These are phyloP conservation scores for Artemisia annua DNA, from an alignment of 129 eudicot genomes.

Conservation along the genomic window DNA sequence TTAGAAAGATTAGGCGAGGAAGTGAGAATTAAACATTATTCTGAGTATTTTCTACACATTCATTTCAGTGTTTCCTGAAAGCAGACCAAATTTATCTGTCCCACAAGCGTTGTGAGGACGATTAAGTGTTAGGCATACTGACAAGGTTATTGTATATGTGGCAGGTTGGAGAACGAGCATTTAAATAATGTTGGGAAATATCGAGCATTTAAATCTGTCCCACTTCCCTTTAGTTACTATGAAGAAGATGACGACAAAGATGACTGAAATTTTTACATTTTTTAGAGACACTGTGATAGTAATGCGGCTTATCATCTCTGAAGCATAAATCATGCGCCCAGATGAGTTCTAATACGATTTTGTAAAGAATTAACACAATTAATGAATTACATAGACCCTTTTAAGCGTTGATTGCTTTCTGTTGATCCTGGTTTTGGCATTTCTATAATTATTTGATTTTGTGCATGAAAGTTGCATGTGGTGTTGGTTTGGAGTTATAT, in stretches of 20 bases:
- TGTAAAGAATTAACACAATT: neutral
- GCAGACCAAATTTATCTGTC: too few species aligned
- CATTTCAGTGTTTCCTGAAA: too few species aligned
- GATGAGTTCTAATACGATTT: slow-evolving; percentile 13
- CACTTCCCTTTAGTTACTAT: slow-evolving; percentile 72
- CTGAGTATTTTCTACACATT: too few species aligned
- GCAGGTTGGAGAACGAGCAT: slow-evolving; percentile 86
- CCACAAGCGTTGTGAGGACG: too few species aligned
- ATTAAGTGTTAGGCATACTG: too few species aligned
- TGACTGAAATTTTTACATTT: slow-evolving; percentile 15
- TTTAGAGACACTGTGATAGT: neutral
- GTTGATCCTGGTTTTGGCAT: slow-evolving; percentile 5
- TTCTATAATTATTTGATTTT: neutral
- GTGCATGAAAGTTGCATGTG: too few species aligned
- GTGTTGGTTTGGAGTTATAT: neutral
- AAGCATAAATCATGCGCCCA: slow-evolving; percentile 2
- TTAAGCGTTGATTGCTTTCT: neutral
- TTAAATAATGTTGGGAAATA: slow-evolving; percentile 78
- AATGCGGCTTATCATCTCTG: neutral
- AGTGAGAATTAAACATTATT: too few species aligned
- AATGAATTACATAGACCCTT: neutral
- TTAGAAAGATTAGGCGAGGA: too few species aligned
- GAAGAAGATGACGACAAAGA: slow-evolving; percentile 54
- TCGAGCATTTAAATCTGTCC: slow-evolving; percentile 83
- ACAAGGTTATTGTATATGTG: slow-evolving; percentile 5